Base-by-base conservation (phyloP, 1,284 basidiomycete species). In the Apiotrichum gracile region DNA sequence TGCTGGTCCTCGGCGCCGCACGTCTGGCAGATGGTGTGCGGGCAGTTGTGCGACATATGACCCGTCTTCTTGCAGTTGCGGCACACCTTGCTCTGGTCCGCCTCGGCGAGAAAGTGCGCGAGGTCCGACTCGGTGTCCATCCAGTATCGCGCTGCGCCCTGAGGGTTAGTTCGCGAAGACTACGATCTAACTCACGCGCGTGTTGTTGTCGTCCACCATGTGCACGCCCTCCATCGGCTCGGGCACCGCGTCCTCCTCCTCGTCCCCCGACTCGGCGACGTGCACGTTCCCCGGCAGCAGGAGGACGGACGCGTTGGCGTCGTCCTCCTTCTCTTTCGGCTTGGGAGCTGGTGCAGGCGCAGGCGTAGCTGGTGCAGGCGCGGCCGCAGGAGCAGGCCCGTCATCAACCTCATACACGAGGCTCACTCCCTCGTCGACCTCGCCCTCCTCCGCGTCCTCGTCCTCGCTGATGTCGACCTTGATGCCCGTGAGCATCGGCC, bases 1-100 rank as follows among this genome's bases (percentile, higher is more conserved):
- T 96, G 91, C 58, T 92, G 87, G 65, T 94, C 84, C 51, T 85
- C 81, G 17, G 82, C 87, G 49, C 91, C 91, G 65, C 91, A 96
- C 12, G 87, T 90, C 29, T 88, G 73, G 69, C 91, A 96, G 7
- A 73, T 62, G 44, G 66, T 56, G 38, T 70, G 67, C 19, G 66
- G 62, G 33, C 72, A 73, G 24, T 71, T 58, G 17, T 51, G 24
- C 31, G 60, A 53, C 19, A 51, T 60, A 45, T 73, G 72, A 7
- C 72, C 72, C 4, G 72, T 68, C 29, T 56, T 45, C 52, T 72
- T 72, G 49, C 72, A 73, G 25, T 65, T 65, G 26, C 60, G 60
- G 48, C 72, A 73, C n/a, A 73, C 58, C 45, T 64, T 64, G 22
- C 61, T 59, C 39, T 64, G 63, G 46, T 72, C 69, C 2, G 70